Evolutionary conservation across 768 basidiomycete genomes (phyloP).

Genomic region (Rhodotorula graminis): DNA sequence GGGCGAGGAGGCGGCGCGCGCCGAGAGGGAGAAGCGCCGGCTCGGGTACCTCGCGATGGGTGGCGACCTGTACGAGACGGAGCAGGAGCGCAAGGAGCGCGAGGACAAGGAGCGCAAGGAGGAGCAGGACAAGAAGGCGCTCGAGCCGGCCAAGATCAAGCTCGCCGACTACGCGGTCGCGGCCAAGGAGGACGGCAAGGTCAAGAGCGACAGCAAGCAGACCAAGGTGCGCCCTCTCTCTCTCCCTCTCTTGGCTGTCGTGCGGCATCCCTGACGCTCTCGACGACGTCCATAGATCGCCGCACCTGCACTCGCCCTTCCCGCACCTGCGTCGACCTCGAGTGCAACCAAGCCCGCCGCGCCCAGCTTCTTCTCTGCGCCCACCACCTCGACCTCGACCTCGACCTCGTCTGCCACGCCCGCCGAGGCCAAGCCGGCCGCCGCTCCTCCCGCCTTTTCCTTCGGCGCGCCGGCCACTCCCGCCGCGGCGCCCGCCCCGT

Average conservation of each 20-base stretch:
- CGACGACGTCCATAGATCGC: too few species aligned
- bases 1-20: constrained; percentile 15
- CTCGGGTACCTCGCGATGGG: constrained; percentile 15
- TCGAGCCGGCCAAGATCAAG: background rate
- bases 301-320: background rate
- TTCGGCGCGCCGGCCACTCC: background rate
- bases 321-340: background rate
- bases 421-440: too few species aligned
- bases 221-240: background rate
- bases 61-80: constrained; percentile 5
- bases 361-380: background rate
- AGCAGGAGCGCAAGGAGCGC: background rate
- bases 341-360: background rate
- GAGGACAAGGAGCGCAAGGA: constrained; percentile 4
- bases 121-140: background rate
- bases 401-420: background rate
- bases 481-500: background rate
- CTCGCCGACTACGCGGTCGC: background rate
- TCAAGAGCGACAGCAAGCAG: background rate
- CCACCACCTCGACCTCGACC: background rate
- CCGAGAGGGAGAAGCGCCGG: constrained; percentile 18
- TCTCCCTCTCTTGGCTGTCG: background rate
- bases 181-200: background rate
- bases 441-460: constrained; percentile 2
- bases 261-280: background rate